Evolutionary conservation across 2,329 filamentous ascomycete genomes (phyloP).

Genomic region (Madurella mycetomatis): DNA sequence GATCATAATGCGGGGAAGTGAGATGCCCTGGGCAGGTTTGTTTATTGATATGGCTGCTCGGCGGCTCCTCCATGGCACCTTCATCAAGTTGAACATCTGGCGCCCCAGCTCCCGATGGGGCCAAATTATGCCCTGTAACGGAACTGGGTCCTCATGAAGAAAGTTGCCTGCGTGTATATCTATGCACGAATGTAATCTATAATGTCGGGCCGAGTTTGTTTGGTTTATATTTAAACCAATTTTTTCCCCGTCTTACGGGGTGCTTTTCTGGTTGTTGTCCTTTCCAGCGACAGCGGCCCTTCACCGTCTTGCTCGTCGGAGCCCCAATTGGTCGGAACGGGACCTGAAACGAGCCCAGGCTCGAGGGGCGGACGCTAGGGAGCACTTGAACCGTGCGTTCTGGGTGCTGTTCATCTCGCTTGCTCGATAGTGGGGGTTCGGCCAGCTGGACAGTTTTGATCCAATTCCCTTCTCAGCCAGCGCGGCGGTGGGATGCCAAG

Average conservation of each 20-base stretch:
- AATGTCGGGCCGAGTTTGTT: slow-evolving; percentile 3
- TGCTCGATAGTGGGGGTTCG: neutral
- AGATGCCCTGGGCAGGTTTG: no score
- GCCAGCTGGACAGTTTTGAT: neutral
- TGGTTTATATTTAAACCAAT: slow-evolving; percentile 11
- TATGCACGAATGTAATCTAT: neutral
- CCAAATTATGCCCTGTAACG: no score
- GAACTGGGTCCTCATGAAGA: no score
- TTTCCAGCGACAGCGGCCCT: neutral
- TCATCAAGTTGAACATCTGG: no score
- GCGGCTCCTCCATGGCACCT: no score
- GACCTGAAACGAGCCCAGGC: slow-evolving; percentile 16
- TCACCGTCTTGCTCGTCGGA: neutral
- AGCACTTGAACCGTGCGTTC: slow-evolving; percentile 6
- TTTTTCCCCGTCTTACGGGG: slow-evolving; percentile 10
- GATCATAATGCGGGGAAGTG: no score
- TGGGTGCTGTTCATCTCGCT: slow-evolving; percentile 10
- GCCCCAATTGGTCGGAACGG: slow-evolving; percentile 3
- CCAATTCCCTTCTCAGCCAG: neutral
- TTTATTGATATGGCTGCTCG: no score
- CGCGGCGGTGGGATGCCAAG: neutral
- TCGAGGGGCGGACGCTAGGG: neutral
- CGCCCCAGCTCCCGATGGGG: no score
- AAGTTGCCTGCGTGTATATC: neutral
- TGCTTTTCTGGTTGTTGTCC: neutral